Conservation (phyloP, 768 basidiomycete species). For the Roridomyces roridus region DNA sequence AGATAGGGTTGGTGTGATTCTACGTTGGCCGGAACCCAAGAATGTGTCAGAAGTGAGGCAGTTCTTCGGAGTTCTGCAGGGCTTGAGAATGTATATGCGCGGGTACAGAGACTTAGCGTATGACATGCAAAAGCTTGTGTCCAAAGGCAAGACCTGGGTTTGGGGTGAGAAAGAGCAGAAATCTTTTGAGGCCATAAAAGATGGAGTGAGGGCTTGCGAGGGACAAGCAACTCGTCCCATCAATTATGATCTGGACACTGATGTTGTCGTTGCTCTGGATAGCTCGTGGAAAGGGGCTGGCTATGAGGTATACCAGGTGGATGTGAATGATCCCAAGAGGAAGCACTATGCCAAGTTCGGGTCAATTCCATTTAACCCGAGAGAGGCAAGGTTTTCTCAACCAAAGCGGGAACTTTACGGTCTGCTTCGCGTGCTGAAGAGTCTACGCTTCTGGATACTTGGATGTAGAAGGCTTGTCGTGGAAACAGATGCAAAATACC, state of each 20-base stretch:
- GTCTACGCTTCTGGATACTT: slow-evolving; percentile 23
- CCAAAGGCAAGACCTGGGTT: neutral
- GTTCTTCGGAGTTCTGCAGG: slow-evolving; percentile 37
- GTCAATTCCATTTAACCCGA: slow-evolving; percentile 43
- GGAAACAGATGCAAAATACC: slow-evolving; percentile 38
- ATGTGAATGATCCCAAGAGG: slow-evolving; percentile 23
- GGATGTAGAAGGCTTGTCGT: slow-evolving; percentile 30
- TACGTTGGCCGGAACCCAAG: slow-evolving; percentile 21
- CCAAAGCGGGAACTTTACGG: slow-evolving; percentile 49
- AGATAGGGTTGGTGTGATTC: slow-evolving; percentile 30
- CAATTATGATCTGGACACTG: slow-evolving; percentile 34
- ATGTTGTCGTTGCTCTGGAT: slow-evolving; percentile 44
- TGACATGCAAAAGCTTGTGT: slow-evolving; percentile 13
- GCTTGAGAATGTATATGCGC: slow-evolving; percentile 36
- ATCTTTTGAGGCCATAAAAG: slow-evolving; percentile 32
- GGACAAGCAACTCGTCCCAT: slow-evolving; percentile 37
- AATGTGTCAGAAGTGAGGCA: slow-evolving; percentile 22
- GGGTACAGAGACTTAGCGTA: slow-evolving; percentile 30
- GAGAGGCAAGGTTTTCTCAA: slow-evolving; percentile 41
- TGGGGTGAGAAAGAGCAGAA: slow-evolving; percentile 9
- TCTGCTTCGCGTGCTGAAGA: slow-evolving; percentile 29
- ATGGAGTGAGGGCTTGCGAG: slow-evolving; percentile 17
- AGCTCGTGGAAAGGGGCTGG: slow-evolving; percentile 41
- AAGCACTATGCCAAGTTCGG: slow-evolving; percentile 38
- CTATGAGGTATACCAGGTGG: slow-evolving; percentile 41